Percentiles rank a stretch among this genome's conserved stretches.
phyloP scores from a whole-genome alignment of 2,329 filamentous ascomycete genomes.

The Aspergillus puulaauensis region DNA sequence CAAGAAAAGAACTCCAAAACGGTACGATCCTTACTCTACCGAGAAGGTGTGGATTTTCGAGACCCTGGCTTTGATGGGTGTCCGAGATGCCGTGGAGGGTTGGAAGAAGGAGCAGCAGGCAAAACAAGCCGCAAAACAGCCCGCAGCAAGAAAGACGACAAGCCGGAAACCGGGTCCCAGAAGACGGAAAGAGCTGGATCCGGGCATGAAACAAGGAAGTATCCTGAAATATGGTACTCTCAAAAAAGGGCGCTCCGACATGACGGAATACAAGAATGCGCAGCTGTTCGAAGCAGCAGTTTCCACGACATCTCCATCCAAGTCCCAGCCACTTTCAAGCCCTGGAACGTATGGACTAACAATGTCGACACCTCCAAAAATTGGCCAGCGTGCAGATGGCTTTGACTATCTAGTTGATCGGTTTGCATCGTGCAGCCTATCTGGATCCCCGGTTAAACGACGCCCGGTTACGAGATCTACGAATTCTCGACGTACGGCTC shows the following conservation, averaged over 20 bases:
- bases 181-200: conserved; percentile 39
- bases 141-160: conserved; percentile 29
- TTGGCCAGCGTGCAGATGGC: conserved; percentile 9
- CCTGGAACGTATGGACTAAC: conserved; percentile 4
- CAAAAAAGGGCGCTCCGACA: conserved; percentile 33
- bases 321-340: conserved; percentile 13
- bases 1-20: conserved; percentile 32
- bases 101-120: conserved; percentile 54
- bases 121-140: conserved; percentile 26
- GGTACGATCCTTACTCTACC: conserved; percentile 63
- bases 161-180: conserved; percentile 28
- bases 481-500: conserved; percentile 7
- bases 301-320: conserved; percentile 17
- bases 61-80: conserved; percentile 61
- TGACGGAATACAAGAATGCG: conserved; percentile 28
- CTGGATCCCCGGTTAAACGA: conserved; percentile 22
- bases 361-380: conserved; percentile 13
- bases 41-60: conserved; percentile 70
- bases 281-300: conserved; percentile 31
- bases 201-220: conserved; percentile 41
- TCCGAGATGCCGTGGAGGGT: conserved; percentile 63
- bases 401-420: conserved; percentile 26
- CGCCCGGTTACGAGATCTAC: conserved; percentile 17
- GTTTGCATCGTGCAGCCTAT: conserved; percentile 26
- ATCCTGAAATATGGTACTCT: conserved; percentile 43